Base-by-base conservation (phyloP, 2,329 filamentous ascomycete genomes). In the Aspergillus sp. region DNA sequence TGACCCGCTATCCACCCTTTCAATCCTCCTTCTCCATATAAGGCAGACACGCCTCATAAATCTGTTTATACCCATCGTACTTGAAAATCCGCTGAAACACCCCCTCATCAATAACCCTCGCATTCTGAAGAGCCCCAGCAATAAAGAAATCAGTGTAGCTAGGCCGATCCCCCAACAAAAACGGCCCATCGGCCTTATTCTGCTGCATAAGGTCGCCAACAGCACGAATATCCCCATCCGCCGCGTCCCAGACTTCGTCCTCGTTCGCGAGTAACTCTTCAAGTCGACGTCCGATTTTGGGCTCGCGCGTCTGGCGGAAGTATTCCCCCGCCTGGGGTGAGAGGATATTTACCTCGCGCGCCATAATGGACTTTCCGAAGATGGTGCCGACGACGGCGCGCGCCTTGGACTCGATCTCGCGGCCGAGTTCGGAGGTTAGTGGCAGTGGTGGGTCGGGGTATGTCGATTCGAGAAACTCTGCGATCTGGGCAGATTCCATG, bases 111-210 rank as follows among this genome's bases (percentile, higher is more conserved):
- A 74, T 58, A 56, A 69, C 52, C 47, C 68, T 72, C 39, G 69
- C 68, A 58, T 57, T 65, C 64, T 75, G 72, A 5, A 79, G 57
- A 2, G 63, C 59, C 5, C 75, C 76, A 9, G 73, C 71, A 60
- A 78, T 68, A 39, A 76, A 76, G 60, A 78, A 79, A 55, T 77
- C 76, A 15, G 71, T 71, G 33, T 65, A 66, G 54, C 68, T 76
- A 25, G 74, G 73, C 45, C 41, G n/a, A 1, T 62, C 63, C 2
- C 52, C 52, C 23, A 55, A 9, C 15, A 47, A 65, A 66, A 78
- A 78, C 21, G 73, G 74, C 2, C 76, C 76, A 0, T 74, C 68
- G 1, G 61, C 69, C 44, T 65, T 66, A 52, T 77, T 56, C 21
- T 67, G 74, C 54, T 46, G 68, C 59, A 78, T 67, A 56, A 77